Percentiles rank a stretch among this genome's conserved stretches.
Evolutionary conservation across 768 basidiomycete genomes (phyloP).

Genomic region (Scleroderma citrinum): DNA sequence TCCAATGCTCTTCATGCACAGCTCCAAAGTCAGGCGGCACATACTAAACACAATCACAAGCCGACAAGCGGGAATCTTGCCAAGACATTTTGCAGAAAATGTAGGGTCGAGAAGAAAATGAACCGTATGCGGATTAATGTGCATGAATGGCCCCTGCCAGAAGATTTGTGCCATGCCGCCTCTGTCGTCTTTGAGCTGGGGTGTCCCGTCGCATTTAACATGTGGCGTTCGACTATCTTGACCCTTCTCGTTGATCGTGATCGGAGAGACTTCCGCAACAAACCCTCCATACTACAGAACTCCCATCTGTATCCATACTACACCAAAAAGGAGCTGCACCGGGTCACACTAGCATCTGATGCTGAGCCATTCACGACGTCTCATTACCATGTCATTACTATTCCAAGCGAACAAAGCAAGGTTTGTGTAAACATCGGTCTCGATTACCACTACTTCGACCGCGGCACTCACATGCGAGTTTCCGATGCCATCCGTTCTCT

Average conservation of each 20-base stretch:
- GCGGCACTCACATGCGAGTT: background rate
- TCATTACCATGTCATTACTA: conserved; percentile 9
- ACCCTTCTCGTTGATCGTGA: conserved; percentile 27
- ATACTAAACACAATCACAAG: background rate
- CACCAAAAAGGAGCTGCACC: too few relatives aligned
- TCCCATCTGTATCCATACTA: conserved; percentile 7
- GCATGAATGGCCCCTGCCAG: too few relatives aligned
- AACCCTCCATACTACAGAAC: conserved; percentile 15
- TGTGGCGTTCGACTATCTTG: conserved; percentile 41
- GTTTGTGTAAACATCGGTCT: background rate
- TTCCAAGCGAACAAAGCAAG: conserved; percentile 12
- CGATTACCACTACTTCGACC: background rate
- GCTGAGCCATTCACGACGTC: conserved; percentile 16
- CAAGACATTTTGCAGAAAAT: conserved; percentile 16
- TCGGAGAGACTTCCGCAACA: background rate
- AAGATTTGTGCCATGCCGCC: too few relatives aligned
- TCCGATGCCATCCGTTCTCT: background rate
- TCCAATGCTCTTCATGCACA: conserved; percentile 11
- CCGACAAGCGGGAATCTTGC: background rate
- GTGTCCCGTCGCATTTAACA: too few relatives aligned
- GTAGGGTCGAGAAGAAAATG: conserved; percentile 16
- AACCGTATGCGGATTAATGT: conserved; percentile 23
- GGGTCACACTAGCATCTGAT: conserved; percentile 18
- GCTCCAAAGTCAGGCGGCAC: background rate
- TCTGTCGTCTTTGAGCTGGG: too few relatives aligned